Evolutionary conservation across 768 basidiomycete genomes (phyloP).

Genomic region (Auriculariales sp.): DNA sequence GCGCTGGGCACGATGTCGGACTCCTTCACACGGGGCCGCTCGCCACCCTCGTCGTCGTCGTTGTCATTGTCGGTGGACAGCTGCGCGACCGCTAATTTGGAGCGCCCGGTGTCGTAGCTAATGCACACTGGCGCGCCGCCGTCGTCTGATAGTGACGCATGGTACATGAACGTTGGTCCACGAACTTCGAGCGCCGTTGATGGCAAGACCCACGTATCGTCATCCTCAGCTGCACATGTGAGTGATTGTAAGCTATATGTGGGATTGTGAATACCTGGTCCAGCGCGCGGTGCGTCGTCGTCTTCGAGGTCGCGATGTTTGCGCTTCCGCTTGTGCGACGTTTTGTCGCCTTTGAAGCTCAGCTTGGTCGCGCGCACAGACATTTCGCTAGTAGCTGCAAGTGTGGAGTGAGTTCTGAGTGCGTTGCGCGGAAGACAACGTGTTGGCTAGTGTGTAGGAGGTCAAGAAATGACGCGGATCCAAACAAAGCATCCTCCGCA

Average conservation of each 20-base stretch:
- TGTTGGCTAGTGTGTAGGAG: no score
- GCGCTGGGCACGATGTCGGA: slow-evolving; percentile 59
- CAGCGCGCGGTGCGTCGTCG: slow-evolving; percentile 22
- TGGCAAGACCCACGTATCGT: slow-evolving; percentile 70
- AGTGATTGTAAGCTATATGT: background rate
- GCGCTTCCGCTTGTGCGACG: slow-evolving; percentile 67
- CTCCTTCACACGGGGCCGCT: slow-evolving; percentile 15
- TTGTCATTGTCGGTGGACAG: slow-evolving; percentile 27
- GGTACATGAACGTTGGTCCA: slow-evolving; percentile 75
- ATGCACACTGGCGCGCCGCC: slow-evolving; percentile 68
- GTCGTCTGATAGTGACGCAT: no score
- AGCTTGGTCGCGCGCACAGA: slow-evolving; percentile 54
- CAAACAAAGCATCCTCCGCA: no score
- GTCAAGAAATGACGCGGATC: no score
- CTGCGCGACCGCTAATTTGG: slow-evolving; percentile 30
- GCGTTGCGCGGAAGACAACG: no score
- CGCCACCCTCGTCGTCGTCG: slow-evolving; percentile 27
- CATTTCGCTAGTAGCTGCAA: no score
- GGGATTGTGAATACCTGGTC: background rate
- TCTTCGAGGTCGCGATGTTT: slow-evolving; percentile 34
- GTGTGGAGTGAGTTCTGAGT: no score
- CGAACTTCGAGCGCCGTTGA: slow-evolving; percentile 60
- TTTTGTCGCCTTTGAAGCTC: slow-evolving; percentile 81
- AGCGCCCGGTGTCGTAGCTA: slow-evolving; percentile 68
- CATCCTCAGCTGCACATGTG: slow-evolving; percentile 42